Conservation (phyloP, 2,329 filamentous ascomycete genomes). For the Trichoderma pleuroti region DNA sequence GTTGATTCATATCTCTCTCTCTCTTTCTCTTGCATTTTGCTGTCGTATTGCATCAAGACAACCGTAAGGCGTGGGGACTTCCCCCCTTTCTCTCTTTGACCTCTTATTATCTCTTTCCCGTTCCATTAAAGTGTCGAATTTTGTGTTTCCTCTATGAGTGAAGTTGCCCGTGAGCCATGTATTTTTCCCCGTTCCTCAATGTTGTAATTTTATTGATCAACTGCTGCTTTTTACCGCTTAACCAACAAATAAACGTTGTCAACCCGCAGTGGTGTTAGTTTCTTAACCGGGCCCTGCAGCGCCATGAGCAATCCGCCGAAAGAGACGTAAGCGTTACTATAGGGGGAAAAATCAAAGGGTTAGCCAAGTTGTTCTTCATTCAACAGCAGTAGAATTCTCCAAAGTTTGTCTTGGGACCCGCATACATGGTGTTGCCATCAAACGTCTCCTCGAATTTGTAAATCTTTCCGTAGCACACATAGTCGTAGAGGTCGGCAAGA, state of each 20-base stretch:
- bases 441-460: slow-evolving; percentile 81
- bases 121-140: not conserved
- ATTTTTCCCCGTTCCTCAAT: not conserved
- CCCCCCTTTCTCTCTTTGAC: not conserved
- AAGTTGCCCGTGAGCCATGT: not conserved
- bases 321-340: slow-evolving; percentile 86
- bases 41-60: not conserved
- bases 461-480: slow-evolving; percentile 84
- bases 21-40: not conserved
- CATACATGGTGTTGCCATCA: slow-evolving; percentile 77
- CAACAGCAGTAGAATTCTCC: not conserved
- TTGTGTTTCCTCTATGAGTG: not conserved
- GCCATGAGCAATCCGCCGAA: slow-evolving; percentile 90
- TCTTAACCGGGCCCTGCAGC: slow-evolving; percentile 91
- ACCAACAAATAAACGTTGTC: slow-evolving; percentile 91
- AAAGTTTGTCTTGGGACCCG: not conserved
- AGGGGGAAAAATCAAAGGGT: not conserved
- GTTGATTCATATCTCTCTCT: not conserved
- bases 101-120: not conserved
- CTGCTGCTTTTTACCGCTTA: slow-evolving; percentile 54
- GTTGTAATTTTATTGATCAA: not conserved
- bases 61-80: not conserved
- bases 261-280: slow-evolving; percentile 84
- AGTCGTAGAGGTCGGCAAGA: slow-evolving; percentile 77
- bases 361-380: not conserved